Evolutionary conservation across 2,329 filamentous ascomycete species (phyloP).

Genomic region (Penicillium sp.): DNA sequence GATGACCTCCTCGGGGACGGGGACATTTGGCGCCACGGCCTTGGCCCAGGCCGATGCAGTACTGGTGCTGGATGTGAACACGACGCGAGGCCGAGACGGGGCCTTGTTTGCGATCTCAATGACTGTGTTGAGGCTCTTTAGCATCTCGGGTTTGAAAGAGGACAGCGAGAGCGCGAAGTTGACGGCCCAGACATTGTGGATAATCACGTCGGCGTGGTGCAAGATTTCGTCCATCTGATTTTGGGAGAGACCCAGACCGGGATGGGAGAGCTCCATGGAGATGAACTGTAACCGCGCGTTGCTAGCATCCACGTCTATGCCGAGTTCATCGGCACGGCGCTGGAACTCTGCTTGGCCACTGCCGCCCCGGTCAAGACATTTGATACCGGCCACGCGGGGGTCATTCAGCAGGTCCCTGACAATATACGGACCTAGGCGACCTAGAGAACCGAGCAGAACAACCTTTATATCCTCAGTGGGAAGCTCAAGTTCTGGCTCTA

Average conservation of each 20-base stretch:
- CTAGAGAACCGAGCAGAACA: conserved; percentile 16
- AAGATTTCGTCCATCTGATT: conserved; percentile 15
- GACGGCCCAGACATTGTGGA: conserved; percentile 20
- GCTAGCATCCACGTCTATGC: conserved; percentile 9
- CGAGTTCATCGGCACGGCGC: conserved; percentile 11
- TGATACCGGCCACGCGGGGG: conserved; percentile 16
- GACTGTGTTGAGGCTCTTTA: conserved; percentile 10
- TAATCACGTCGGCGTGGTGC: conserved; percentile 14
- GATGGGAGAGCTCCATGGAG: conserved; percentile 13
- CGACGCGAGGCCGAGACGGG: conserved; percentile 15
- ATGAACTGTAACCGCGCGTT: conserved; percentile 16
- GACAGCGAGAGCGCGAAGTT: conserved; percentile 16
- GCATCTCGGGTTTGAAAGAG: conserved; percentile 16
- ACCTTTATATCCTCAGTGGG: conserved; percentile 14
- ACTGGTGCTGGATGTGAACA: conserved; percentile 16
- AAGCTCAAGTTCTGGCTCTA: background rate
- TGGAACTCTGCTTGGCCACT: conserved; percentile 13
- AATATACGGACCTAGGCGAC: conserved; percentile 17
- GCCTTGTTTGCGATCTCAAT: conserved; percentile 19
- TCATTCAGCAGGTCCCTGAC: conserved; percentile 15
- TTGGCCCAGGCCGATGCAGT: conserved; percentile 13
- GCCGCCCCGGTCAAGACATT: conserved; percentile 16
- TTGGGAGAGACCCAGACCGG: conserved; percentile 10
- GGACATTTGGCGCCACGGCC: conserved; percentile 12
- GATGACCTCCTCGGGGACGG: conserved; percentile 20